Percentiles rank a stretch among this genome's conserved stretches.
Evolutionary conservation across 495 filamentous ascomycete species (phyloP).

Genomic region (Daldinia bambusicola): DNA sequence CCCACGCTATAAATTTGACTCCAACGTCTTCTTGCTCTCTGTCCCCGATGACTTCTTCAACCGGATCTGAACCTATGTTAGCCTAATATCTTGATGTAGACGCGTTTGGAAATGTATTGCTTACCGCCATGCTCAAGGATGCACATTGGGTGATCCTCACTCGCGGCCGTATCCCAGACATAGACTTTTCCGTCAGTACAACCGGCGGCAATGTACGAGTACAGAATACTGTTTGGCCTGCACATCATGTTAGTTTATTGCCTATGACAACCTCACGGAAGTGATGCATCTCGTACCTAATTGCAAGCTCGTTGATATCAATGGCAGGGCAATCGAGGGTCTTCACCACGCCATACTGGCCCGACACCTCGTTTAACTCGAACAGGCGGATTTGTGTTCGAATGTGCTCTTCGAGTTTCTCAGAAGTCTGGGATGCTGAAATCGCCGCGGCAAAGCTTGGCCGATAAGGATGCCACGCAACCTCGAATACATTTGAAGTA

Average conservation of each 20-base stretch:
- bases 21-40: constrained; percentile 81
- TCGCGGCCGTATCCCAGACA: constrained; percentile 80
- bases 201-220: constrained; percentile 76
- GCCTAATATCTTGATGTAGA: background rate
- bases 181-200: constrained; percentile 87
- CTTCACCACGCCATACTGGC: constrained; percentile 52
- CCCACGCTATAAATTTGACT: constrained; percentile 85
- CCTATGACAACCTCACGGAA: constrained; percentile 53
- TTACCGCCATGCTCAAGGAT: constrained; percentile 71
- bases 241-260: constrained; percentile 52
- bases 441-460: constrained; percentile 70
- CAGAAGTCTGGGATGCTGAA: constrained; percentile 57
- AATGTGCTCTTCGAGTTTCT: constrained; percentile 54
- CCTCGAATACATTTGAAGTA: constrained; percentile 80
- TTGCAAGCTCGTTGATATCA: constrained; percentile 88
- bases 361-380: constrained; percentile 41
- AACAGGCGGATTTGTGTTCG: constrained; percentile 64
- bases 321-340: constrained; percentile 75
- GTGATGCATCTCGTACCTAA: constrained; percentile 55
- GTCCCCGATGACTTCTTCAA: constrained; percentile 68
- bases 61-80: constrained; percentile 55
- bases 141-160: constrained; percentile 65
- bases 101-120: constrained; percentile 18
- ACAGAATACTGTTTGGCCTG: constrained; percentile 57
- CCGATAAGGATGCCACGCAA: constrained; percentile 76